Evolutionary conservation across 1,139 yeast genomes (phyloP), one percentile per base, ranked within the genome.

Genomic region (Yamadazyma trypodendri): DNA sequence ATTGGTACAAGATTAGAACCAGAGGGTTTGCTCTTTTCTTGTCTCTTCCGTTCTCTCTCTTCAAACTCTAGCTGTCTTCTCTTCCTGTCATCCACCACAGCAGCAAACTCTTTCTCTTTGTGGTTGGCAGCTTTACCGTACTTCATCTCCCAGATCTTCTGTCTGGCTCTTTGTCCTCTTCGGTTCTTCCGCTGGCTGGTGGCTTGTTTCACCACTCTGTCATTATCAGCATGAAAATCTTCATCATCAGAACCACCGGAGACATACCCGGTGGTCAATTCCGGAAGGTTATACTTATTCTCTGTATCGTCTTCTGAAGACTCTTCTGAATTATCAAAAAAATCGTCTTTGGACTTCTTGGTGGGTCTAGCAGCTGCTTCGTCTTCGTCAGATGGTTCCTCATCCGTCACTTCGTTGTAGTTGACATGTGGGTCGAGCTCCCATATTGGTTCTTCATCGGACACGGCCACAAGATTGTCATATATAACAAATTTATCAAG

Each of bases 91-190:
- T 73, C 72, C 32, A 64, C 64, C 28, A 66, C 60, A 32, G 79
- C 72, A 36, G 73, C 79, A 11, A 68, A 63, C 49, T 86, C 84
- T 48, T 79, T 75, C 52, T 78, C 71, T 25, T 89, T 72, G 58
- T 94, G 99, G 41, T 81, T 83, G n/a, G 98, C 98, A 27, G 70
- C 69, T 24, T 63, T 61, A 27, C 98, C 98, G 56, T 73, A 92
- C 59, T 92, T 92, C 61, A 76, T 68, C 54, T 89, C 98, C 97
- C 97, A 90, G 38, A 92, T 88, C 66, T 85, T 84, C 59, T 92
- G 94, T 63, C 99, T 81, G 2, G 97, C 98, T 49, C 97, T 73
- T 68, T 94, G 98, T 15, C 98, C 98, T 56, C 97, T 79, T 62
- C 98, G 75, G 59, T 92, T 94, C 53, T 89, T 89, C 46, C 94